phyloP scores from a whole-genome alignment of 2,329 filamentous ascomycete species.

The Colletotrichum agaves region DNA sequence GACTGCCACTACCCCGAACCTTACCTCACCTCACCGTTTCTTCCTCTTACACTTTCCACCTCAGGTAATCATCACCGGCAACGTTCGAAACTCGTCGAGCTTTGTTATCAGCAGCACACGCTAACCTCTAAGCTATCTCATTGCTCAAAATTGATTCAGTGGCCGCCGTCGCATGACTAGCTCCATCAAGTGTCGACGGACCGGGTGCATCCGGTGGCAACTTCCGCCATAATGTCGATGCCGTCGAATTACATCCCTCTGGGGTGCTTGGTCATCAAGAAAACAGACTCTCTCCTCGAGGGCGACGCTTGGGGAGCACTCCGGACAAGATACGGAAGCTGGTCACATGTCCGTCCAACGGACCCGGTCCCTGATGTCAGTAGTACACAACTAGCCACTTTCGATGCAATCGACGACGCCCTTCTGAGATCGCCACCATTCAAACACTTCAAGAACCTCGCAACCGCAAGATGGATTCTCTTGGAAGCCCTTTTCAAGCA shows the following conservation, averaged over 20 bases:
- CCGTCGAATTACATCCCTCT: slow-evolving; percentile 51
- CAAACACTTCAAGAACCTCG: slow-evolving; percentile 45
- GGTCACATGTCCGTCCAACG: slow-evolving; percentile 30
- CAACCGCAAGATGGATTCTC: slow-evolving; percentile 54
- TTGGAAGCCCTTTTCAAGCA: slow-evolving; percentile 48
- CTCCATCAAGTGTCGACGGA: background rate
- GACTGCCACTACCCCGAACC: slow-evolving; percentile 10
- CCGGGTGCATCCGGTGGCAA: slow-evolving; percentile 6
- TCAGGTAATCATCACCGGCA: too few relatives aligned
- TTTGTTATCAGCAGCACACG: background rate
- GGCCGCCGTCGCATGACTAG: slow-evolving; percentile 5
- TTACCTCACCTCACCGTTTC: slow-evolving; percentile 4
- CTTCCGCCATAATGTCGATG: slow-evolving; percentile 10
- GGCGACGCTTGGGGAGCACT: slow-evolving; percentile 17
- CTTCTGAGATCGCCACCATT: slow-evolving; percentile 46
- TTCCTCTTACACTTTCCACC: slow-evolving; percentile 12
- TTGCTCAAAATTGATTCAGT: background rate
- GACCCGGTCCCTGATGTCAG: background rate
- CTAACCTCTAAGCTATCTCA: background rate
- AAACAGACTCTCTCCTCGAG: background rate
- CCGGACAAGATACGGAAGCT: background rate
- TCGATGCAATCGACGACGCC: slow-evolving; percentile 13
- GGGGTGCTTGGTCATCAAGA: slow-evolving; percentile 50
- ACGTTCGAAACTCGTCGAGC: background rate
- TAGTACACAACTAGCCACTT: background rate